Evolutionary conservation across 441 rosid genomes (phyloP).

Genomic region (Capsella rubella): DNA sequence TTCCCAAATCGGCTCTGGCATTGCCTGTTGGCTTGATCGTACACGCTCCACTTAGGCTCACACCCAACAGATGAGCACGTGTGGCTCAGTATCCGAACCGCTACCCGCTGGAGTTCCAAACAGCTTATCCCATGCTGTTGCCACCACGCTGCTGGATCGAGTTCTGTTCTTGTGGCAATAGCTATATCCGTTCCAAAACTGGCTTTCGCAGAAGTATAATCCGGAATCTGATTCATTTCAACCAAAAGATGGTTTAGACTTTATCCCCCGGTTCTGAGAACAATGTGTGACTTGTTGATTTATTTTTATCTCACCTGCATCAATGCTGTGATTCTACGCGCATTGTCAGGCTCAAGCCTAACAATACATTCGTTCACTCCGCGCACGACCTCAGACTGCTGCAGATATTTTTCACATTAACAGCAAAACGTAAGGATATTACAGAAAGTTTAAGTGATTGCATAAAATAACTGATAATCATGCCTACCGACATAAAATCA

Average conservation of each 20-base stretch:
- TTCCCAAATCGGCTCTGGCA: conserved; percentile 59
- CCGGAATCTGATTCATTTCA: conserved; percentile 62
- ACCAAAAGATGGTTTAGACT: neutral
- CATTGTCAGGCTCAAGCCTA: conserved; percentile 77
- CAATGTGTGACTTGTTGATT: conserved; percentile 16
- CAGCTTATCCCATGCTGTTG: conserved; percentile 59
- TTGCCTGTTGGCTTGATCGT: conserved; percentile 64
- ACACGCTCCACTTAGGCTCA: conserved; percentile 73
- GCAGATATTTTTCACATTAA: conserved; percentile 37
- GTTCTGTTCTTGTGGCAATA: conserved; percentile 73
- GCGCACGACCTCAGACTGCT: conserved; percentile 84
- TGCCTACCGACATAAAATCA: conserved; percentile 76
- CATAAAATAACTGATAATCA: conserved; percentile 10
- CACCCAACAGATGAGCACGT: conserved; percentile 83
- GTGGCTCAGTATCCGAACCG: conserved; percentile 85
- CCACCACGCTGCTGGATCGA: conserved; percentile 94
- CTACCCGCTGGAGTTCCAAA: conserved; percentile 85
- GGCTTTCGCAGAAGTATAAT: conserved; percentile 74
- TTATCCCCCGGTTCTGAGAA: neutral
- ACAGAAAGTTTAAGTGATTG: conserved; percentile 2
- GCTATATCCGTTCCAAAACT: conserved; percentile 90
- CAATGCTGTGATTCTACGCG: conserved; percentile 76
- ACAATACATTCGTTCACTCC: conserved; percentile 89
- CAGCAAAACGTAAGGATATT: conserved; percentile 11
- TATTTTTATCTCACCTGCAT: conserved; percentile 66